Evolutionary conservation across 768 basidiomycete species (phyloP).

Genomic region (Tricholoma terreum): DNA sequence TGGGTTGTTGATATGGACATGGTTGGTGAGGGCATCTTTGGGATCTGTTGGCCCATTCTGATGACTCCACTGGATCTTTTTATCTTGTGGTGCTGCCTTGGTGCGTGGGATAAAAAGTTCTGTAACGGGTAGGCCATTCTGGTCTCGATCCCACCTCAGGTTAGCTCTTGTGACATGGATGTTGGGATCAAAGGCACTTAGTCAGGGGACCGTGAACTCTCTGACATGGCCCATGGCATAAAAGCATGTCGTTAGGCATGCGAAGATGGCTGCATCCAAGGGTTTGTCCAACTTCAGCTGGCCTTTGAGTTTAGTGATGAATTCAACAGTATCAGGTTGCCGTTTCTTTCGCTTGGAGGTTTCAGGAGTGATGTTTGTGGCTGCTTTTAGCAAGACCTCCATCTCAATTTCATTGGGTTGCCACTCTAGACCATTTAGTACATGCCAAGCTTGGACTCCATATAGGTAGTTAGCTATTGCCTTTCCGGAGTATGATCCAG

Average conservation of each 20-base stretch:
- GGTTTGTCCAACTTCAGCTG: constrained; percentile 25
- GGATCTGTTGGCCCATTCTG: constrained; percentile 28
- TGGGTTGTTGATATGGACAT: constrained; percentile 29
- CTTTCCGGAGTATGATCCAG: constrained; percentile 29
- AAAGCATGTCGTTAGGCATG: no score
- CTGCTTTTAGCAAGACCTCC: constrained; percentile 27
- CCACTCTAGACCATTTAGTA: constrained; percentile 37
- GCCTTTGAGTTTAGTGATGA: constrained; percentile 16
- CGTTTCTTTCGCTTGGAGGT: constrained; percentile 27
- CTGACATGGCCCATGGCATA: constrained; percentile 29
- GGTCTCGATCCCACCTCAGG: neutral
- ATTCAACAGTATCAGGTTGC: constrained; percentile 23
- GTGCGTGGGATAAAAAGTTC: constrained; percentile 22
- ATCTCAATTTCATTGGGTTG: constrained; percentile 21
- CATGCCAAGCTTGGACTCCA: constrained; percentile 45
- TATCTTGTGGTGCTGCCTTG: constrained; percentile 20
- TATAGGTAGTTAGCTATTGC: constrained; percentile 37
- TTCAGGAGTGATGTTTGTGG: constrained; percentile 25
- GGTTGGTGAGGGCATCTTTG: constrained; percentile 16
- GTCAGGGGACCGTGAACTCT: constrained; percentile 32
- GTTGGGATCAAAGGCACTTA: neutral
- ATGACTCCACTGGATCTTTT: constrained; percentile 30
- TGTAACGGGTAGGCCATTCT: neutral
- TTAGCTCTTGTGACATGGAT: constrained; percentile 20
- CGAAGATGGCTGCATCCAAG: constrained; percentile 34